phyloP scores from a whole-genome alignment of 345 rosid genomes.

The Hirschfeldia incana region DNA sequence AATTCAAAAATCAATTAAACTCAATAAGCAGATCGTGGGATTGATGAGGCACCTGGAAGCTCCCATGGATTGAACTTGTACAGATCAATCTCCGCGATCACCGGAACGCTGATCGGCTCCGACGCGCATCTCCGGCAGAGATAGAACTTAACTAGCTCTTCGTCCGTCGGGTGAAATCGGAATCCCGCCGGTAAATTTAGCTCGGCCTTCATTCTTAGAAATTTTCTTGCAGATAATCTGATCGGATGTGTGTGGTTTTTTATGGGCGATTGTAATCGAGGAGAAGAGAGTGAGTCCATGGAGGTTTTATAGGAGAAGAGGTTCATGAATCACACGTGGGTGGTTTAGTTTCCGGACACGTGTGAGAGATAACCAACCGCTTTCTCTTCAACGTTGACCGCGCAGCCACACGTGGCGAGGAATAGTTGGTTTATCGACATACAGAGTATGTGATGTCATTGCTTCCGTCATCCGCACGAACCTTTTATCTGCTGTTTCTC shows the following conservation, averaged over 20 bases:
- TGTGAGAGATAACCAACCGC: constrained; percentile 14
- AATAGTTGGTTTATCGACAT: constrained; percentile 1
- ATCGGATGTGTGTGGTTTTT: background rate
- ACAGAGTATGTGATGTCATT: constrained; percentile 30
- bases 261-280: constrained; percentile 26
- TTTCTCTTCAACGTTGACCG: constrained; percentile 38
- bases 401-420: constrained; percentile 22
- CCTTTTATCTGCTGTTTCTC: constrained; percentile 17
- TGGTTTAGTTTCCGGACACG: constrained; percentile 16
- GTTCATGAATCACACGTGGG: constrained; percentile 27
- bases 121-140: constrained; percentile 67
- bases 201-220: constrained; percentile 47
- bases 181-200: constrained; percentile 80
- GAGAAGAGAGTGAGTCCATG: background rate
- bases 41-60: constrained; percentile 59
- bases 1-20: background rate
- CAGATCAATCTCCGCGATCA: constrained; percentile 81
- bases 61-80: constrained; percentile 91
- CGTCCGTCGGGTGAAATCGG: constrained; percentile 96
- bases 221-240: too few species aligned
- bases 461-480: constrained; percentile 40
- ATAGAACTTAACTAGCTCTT: constrained; percentile 79
- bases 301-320: constrained; percentile 25
- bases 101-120: constrained; percentile 57
- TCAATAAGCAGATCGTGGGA: background rate